Conservation (phyloP, 768 basidiomycete genomes). For the Tylopilus sp. region DNA sequence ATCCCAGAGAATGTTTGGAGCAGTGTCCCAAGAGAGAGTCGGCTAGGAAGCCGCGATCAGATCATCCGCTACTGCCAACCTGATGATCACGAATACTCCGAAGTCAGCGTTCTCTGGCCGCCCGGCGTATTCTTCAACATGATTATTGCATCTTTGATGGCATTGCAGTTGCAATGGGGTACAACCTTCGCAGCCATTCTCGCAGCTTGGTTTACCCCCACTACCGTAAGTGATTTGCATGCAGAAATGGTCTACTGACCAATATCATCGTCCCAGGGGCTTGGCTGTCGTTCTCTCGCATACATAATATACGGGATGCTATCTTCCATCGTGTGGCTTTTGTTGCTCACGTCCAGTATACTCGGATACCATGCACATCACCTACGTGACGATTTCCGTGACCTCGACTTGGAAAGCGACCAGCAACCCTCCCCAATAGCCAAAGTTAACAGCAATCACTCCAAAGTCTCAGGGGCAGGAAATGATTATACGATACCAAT, state of each 20-base stretch:
- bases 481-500: neutral
- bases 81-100: neutral
- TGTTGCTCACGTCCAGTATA: constrained; percentile 29
- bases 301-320: constrained; percentile 30
- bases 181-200: constrained; percentile 30
- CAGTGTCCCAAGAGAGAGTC: constrained; percentile 8
- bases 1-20: neutral
- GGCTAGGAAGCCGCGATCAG: constrained; percentile 19
- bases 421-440: neutral
- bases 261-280: constrained; percentile 9
- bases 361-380: constrained; percentile 22
- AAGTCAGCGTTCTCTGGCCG: constrained; percentile 16
- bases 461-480: neutral
- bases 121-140: constrained; percentile 24
- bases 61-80: constrained; percentile 21
- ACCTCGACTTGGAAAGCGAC: neutral
- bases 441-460: neutral
- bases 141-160: constrained; percentile 28
- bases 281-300: constrained; percentile 35
- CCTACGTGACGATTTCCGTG: neutral
- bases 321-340: constrained; percentile 30
- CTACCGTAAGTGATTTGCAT: constrained; percentile 13
- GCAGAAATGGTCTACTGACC: neutral
- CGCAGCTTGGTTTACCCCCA: constrained; percentile 30
- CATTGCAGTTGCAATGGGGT: constrained; percentile 33